Evolutionary conservation across 768 basidiomycete species (phyloP).

Genomic region (Serendipita sp.): DNA sequence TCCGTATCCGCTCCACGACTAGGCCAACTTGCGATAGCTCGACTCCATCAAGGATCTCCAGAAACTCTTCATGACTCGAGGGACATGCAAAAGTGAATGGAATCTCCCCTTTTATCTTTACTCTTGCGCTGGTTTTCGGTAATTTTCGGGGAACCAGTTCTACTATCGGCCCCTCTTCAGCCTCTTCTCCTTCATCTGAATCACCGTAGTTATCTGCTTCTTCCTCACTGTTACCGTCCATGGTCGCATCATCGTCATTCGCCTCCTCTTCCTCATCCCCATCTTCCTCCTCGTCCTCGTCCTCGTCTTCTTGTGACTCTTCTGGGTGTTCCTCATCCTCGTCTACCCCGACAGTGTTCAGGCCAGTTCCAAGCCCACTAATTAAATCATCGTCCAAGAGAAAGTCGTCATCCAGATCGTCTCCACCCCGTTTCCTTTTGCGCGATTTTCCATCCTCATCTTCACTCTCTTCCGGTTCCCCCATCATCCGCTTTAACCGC

Average conservation of each 20-base stretch:
- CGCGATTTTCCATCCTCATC: conserved; percentile 50
- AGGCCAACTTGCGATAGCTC: conserved; percentile 56
- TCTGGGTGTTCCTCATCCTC: conserved; percentile 21
- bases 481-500: conserved; percentile 70
- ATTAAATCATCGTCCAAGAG: conserved; percentile 18
- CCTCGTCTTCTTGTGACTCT: conserved; percentile 12
- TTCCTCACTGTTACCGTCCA: conserved; percentile 18
- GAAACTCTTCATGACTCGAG: conserved; percentile 67
- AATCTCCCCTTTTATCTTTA: conserved; percentile 32
- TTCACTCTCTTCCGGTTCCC: conserved; percentile 41
- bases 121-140: conserved; percentile 17
- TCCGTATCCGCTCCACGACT: conserved; percentile 79
- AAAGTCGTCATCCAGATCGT: conserved; percentile 85
- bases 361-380: conserved; percentile 21
- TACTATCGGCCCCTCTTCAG: conserved; percentile 29
- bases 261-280: conserved; percentile 20
- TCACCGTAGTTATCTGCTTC: conserved; percentile 21
- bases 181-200: conserved; percentile 21
- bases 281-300: conserved; percentile 17
- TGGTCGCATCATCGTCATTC: conserved; percentile 23
- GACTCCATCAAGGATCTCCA: conserved; percentile 60
- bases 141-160: conserved; percentile 20
- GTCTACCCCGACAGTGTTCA: conserved; percentile 20
- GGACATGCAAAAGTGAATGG: conserved; percentile 93
- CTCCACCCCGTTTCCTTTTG: conserved; percentile 41